Evolutionary conservation across 306 rosid genomes (phyloP), one percentile per base, ranked within the genome.

Genomic region (Casuarina glauca): DNA sequence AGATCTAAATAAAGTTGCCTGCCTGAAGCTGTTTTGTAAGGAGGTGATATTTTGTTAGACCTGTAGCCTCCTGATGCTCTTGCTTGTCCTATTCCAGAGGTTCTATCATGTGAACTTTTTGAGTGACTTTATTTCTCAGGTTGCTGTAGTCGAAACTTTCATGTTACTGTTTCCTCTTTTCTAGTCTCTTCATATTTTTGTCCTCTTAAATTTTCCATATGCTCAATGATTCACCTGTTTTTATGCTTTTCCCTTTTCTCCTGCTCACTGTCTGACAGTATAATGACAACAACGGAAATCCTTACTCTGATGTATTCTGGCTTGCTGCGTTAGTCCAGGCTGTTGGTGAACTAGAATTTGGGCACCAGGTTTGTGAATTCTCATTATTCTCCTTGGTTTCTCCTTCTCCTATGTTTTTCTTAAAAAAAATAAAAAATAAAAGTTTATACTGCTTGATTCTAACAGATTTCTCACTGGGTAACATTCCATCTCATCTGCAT

Each of bases 261-360:
- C 8, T 82, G 51, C 72, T 72, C 20, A 80, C 63, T 80, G 72
- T 62, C 77, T 74, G 81, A 69, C 89, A 95, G 98, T 95, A 95
- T 79, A 95, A 95, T 68, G 97, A 95, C 89, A 95, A 95, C 87
- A 93, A 82, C 44, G 97, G 97, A 60, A 95, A 93, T 82, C 92
- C 91, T 35, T 95, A 88, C 87, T 95, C 98, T 32, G 98, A 95
- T 78, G 97, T 88, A 70, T 95, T 91, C 88, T 95, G 98, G 98
- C 96, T 95, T 82, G 92, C 95, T 87, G 90, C 97, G 60, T 70
- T 93, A 80, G 89, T 93, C 82, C 97, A 93, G 85, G 91, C 98
- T 17, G 89, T 91, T 57, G 98, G 98, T 11, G 94, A 91, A 83
- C 97, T 95, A 72, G 98, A 92, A 84, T 93, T 95, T 73, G 97